Base-by-base conservation (phyloP, 176 grass and related monocot genomes). In the Rhipidocladum racemiflorum region DNA sequence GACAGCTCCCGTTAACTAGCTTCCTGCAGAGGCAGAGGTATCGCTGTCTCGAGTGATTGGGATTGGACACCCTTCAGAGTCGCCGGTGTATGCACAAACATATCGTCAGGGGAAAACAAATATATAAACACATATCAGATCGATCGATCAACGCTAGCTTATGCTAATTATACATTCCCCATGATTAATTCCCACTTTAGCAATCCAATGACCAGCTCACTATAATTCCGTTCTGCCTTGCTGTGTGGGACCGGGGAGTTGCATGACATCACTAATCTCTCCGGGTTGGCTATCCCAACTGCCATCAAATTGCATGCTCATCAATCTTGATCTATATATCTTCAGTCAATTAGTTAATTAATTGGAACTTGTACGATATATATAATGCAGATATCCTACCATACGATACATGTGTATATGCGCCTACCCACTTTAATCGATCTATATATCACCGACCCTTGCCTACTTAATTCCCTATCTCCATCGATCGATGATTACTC, bases 61-160 rank as follows among this genome's bases (percentile, higher is more conserved):
- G 85, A 91, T 68, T 54, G 71, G 81, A 82, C 89, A 91, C 82
- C 82, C 82, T 78, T 81, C 75, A 70, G 57, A 76, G 85, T 83
- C 65, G 74, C 60, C 28, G 30, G 55, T 20, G 45, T 46, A 27
- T 36, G 60, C 62, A 18, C 25, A 39, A 39, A 45, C 74, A 72
- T 57, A 12, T 32, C 38, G 65, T 56, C 68, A 44, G 60, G 5
- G 56, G 45, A 62, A 17, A 80, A 53, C 7, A 79, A 9, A 62
- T 27, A 20, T n/a, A n/a, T n/a, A n/a, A 24, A 74, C 49, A n/a
- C 20, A 74, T 6, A 18, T 17, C 14, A n/a, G 57, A 43, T 27
- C 48, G 3, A 73, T 29, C 51, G 23, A 55, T 71, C 20, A 63
- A 63, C 50, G 60, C 29, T 13, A 42, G 25, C 40, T 54, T 75